Conservation (phyloP, 306 rosid species). For the Prunus salicina region DNA sequence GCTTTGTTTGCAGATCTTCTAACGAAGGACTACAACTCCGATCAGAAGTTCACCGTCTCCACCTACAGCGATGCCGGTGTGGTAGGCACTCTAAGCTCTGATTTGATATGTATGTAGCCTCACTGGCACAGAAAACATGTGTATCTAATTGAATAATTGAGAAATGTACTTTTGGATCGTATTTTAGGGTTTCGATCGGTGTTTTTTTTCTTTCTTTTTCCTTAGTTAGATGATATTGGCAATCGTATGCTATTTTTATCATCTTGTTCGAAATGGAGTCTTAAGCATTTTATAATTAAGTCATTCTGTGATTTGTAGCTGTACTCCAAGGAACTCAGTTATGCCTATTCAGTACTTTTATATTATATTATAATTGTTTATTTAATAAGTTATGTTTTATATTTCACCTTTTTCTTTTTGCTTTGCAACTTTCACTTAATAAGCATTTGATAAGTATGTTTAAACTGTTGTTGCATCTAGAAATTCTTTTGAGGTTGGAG, state of each 20-base stretch:
- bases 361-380: not conserved
- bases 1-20: conserved; percentile 60
- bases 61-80: conserved; percentile 77
- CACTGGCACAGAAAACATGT: not conserved
- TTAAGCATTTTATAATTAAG: not conserved
- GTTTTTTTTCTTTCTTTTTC: not conserved
- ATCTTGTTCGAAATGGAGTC: not conserved
- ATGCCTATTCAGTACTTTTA: too few species aligned
- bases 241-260: not conserved
- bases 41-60: conserved; percentile 73
- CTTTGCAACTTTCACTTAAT: not conserved
- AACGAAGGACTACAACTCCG: conserved; percentile 71
- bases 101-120: not conserved
- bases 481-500: not conserved
- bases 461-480: not conserved
- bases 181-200: not conserved
- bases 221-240: not conserved
- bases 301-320: not conserved
- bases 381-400: not conserved
- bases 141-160: not conserved
- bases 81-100: conserved; percentile 36
- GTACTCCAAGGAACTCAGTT: not conserved
- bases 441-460: not conserved
- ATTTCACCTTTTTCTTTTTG: not conserved
- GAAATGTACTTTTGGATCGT: not conserved